Percentiles rank a stretch among this genome's conserved stretches.
phyloP scores from a whole-genome alignment of 2,329 filamentous ascomycete species.

The Colletotrichum higginsianum region DNA sequence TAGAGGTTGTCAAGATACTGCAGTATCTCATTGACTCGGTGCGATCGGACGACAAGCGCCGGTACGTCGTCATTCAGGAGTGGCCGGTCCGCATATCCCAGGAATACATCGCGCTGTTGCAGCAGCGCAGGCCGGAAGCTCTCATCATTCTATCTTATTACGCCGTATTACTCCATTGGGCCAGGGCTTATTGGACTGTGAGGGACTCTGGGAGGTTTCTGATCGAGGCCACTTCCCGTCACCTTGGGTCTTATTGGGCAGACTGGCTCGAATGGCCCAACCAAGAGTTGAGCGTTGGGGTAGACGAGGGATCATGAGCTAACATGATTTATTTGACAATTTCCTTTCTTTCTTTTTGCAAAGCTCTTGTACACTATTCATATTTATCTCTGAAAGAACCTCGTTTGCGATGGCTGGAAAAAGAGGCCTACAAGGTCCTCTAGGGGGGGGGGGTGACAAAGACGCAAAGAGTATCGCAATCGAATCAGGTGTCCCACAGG shows the following conservation, averaged over 20 bases:
- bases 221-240: constrained; percentile 42
- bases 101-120: constrained; percentile 49
- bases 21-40: neutral
- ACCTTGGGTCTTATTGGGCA: constrained; percentile 46
- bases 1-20: neutral
- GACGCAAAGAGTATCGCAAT: neutral
- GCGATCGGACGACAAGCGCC: constrained; percentile 9
- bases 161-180: constrained; percentile 55
- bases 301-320: too few relatives aligned
- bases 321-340: too few relatives aligned
- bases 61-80: constrained; percentile 45
- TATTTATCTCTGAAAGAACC: too few relatives aligned
- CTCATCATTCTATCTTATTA: constrained; percentile 60
- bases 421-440: too few relatives aligned
- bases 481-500: neutral
- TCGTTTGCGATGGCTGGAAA: too few relatives aligned
- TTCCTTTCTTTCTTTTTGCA: too few relatives aligned
- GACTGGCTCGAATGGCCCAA: constrained; percentile 48
- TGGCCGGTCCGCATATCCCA: constrained; percentile 54
- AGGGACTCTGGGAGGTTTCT: constrained; percentile 45
- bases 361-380: too few relatives aligned
- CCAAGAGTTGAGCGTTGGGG: neutral
- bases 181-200: constrained; percentile 53
- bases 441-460: neutral
- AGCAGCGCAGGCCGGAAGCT: constrained; percentile 8